These are phyloP conservation scores for Spergularia marina DNA, from an alignment of 148 eudicot genomes.

Conservation along the genomic window DNA sequence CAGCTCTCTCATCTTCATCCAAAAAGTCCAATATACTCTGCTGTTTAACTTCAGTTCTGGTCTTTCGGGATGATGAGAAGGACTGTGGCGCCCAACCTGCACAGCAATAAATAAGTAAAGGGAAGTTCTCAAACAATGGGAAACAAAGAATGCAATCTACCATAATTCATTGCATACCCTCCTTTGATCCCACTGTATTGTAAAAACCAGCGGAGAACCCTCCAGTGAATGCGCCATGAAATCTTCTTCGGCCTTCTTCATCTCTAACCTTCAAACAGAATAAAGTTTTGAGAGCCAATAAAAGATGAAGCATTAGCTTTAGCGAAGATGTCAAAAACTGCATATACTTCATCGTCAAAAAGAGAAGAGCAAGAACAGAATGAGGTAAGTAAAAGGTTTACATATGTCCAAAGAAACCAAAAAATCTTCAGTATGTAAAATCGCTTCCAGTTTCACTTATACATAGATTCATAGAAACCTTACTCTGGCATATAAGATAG, in stretches of 20 bases:
- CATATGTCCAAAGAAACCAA: neutral
- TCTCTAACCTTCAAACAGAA: constrained; percentile 65
- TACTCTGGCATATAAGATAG: neutral
- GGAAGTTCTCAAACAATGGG: constrained; percentile 1
- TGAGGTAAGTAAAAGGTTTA: too few relatives aligned
- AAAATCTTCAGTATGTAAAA: neutral
- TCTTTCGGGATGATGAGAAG: constrained; percentile 89
- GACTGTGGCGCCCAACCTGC: constrained; percentile 92
- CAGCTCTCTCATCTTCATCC: constrained; percentile 93
- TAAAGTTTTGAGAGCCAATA: neutral
- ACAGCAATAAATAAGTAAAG: constrained; percentile 12
- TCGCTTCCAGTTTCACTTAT: too few relatives aligned
- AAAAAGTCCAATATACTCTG: constrained; percentile 69
- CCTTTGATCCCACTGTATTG: constrained; percentile 94
- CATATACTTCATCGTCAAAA: neutral
- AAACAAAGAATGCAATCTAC: neutral
- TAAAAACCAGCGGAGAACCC: constrained; percentile 94
- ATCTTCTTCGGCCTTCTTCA: constrained; percentile 96
- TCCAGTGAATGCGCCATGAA: constrained; percentile 97
- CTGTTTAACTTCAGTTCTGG: constrained; percentile 72
- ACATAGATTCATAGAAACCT: too few relatives aligned
- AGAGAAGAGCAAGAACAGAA: neutral
- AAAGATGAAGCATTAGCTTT: neutral
- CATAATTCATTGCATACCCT: constrained; percentile 46
- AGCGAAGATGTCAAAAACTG: neutral